Percentiles rank a stretch among this genome's conserved stretches.
phyloP scores from a whole-genome alignment of 2,329 filamentous ascomycete species.

The Cladophialophora yegresii region DNA sequence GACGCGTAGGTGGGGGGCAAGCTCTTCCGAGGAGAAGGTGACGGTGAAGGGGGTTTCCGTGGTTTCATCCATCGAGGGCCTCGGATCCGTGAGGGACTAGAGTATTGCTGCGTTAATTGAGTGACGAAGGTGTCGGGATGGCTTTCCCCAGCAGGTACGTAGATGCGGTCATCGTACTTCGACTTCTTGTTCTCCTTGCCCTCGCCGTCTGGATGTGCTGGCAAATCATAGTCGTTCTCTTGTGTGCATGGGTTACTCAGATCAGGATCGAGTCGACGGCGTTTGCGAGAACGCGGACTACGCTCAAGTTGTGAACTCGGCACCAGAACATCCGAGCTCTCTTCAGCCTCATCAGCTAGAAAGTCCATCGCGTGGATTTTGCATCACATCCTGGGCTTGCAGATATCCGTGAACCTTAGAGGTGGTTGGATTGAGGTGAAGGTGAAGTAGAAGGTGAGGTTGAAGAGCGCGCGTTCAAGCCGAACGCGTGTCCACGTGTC shows the following conservation, averaged over 20 bases:
- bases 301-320: conserved; percentile 33
- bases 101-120: conserved; percentile 51
- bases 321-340: conserved; percentile 40
- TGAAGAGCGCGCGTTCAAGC: background rate
- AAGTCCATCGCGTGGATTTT: conserved; percentile 21
- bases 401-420: background rate
- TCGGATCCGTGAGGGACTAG: conserved; percentile 55
- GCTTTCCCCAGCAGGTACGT: conserved; percentile 45
- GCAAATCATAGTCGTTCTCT: conserved; percentile 32
- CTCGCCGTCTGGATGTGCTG: conserved; percentile 23
- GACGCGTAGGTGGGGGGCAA: background rate
- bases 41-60: conserved; percentile 41
- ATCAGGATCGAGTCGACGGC: conserved; percentile 21
- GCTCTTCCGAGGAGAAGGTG: conserved; percentile 12
- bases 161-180: conserved; percentile 39
- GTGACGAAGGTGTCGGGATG: conserved; percentile 52
- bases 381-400: background rate
- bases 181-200: conserved; percentile 28
- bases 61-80: conserved; percentile 51
- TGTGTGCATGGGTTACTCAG: conserved; percentile 4
- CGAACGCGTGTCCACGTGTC: conserved; percentile 1
- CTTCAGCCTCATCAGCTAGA: conserved; percentile 25
- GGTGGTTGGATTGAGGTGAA: background rate
- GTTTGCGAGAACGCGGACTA: conserved; percentile 30
- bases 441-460: background rate